Conservation (phyloP, 805 yeast genomes). For the Metschnikowia chrysomelidarum region DNA sequence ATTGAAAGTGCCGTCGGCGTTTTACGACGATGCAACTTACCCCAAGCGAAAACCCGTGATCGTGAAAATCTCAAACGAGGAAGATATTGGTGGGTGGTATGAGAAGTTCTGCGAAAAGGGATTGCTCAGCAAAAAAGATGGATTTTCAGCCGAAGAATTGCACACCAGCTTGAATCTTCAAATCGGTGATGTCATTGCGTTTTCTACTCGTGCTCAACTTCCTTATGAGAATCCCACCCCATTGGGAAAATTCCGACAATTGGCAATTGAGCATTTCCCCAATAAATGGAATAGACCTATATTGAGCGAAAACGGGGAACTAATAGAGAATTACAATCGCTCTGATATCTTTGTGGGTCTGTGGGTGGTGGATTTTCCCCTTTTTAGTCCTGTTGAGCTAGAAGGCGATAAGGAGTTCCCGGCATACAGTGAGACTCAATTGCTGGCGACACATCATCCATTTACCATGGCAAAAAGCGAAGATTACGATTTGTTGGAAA, state of each 20-base stretch:
- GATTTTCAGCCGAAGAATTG: constrained; percentile 20
- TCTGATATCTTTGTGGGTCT: constrained; percentile 53
- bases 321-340: constrained; percentile 15
- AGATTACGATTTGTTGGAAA: constrained; percentile 57
- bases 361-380: constrained; percentile 93
- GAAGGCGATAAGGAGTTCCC: constrained; percentile 49
- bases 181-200: constrained; percentile 74
- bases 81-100: constrained; percentile 45
- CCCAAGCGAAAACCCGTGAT: constrained; percentile 57
- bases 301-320: constrained; percentile 14
- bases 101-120: constrained; percentile 31
- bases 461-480: constrained; percentile 85
- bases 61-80: constrained; percentile 45
- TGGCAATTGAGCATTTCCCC: constrained; percentile 59
- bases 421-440: constrained; percentile 45
- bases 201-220: constrained; percentile 65
- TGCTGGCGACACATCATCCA: constrained; percentile 90
- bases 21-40: constrained; percentile 46
- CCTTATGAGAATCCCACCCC: constrained; percentile 96
- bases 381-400: constrained; percentile 65
- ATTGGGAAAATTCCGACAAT: constrained; percentile 78
- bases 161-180: constrained; percentile 37
- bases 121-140: constrained; percentile 18
- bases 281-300: constrained; percentile 46
- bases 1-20: constrained; percentile 33